phyloP scores from a whole-genome alignment of 2,329 filamentous ascomycete species.

The Hypoxylon sp. region DNA sequence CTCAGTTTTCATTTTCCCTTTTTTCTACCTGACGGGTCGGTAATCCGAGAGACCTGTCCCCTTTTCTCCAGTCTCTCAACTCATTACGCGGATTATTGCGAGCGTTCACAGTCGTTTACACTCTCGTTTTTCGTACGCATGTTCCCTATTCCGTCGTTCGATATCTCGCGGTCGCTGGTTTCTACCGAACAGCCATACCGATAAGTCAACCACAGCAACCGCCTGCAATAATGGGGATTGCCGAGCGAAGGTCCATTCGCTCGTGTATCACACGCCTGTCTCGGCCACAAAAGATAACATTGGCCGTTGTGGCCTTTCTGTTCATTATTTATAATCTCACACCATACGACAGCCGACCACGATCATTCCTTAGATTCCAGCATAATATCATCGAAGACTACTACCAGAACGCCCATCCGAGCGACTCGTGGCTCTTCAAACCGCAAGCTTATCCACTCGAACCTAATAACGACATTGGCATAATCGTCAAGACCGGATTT shows the following conservation, averaged over 20 bases:
- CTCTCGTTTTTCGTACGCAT: slow-evolving; percentile 28
- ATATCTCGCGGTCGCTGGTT: slow-evolving; percentile 18
- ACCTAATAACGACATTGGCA: slow-evolving; percentile 60
- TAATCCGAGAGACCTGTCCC: slow-evolving; percentile 1
- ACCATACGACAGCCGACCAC: slow-evolving; percentile 48
- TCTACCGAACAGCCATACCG: slow-evolving; percentile 15
- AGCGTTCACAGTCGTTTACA: slow-evolving; percentile 16
- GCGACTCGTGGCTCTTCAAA: slow-evolving; percentile 59
- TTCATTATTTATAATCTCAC: slow-evolving; percentile 49
- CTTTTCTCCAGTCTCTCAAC: slow-evolving; percentile 5
- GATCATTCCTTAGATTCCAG: slow-evolving; percentile 51
- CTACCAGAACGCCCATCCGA: slow-evolving; percentile 48
- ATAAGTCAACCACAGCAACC: slow-evolving; percentile 25
- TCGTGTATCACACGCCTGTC: slow-evolving; percentile 46
- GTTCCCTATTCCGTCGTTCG: slow-evolving; percentile 15
- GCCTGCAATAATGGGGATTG: slow-evolving; percentile 43
- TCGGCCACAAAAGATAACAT: slow-evolving; percentile 48
- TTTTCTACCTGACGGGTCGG: slow-evolving; percentile 10
- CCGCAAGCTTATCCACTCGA: slow-evolving; percentile 59
- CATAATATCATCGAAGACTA: slow-evolving; percentile 48
- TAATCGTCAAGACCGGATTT: slow-evolving; percentile 69
- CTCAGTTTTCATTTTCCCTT: slow-evolving; percentile 23
- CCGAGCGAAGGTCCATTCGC: slow-evolving; percentile 48
- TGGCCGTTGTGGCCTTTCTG: slow-evolving; percentile 44
- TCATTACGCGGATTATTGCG: neutral